A percentile compares a stretch with the other conserved stretches of the same genome.
These are phyloP conservation scores for Syzygium malaccense DNA, from an alignment of 441 rosid species.

Conservation along the genomic window DNA sequence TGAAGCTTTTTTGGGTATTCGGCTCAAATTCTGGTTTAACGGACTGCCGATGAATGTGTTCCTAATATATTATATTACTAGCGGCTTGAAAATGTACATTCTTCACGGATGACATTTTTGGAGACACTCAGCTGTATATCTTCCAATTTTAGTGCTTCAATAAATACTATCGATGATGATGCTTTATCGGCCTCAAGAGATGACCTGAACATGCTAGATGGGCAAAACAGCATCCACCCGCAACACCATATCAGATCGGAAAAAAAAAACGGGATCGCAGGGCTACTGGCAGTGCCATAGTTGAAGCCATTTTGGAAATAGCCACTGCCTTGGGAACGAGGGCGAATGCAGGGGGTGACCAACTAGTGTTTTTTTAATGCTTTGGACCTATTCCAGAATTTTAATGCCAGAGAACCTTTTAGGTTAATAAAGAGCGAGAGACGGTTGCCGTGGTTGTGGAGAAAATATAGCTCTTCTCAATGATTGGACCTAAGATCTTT, in stretches of 20 bases:
- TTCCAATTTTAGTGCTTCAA: slow-evolving; percentile 24
- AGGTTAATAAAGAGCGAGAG: slow-evolving; percentile 67
- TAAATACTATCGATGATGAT: slow-evolving; percentile 41
- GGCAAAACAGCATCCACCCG: slow-evolving; percentile 39
- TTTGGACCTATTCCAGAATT: slow-evolving; percentile 79
- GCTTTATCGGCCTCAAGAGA: slow-evolving; percentile 56
- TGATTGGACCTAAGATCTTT: background rate
- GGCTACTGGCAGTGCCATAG: slow-evolving; percentile 79
- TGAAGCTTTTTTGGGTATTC: background rate
- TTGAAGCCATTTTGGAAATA: slow-evolving; percentile 86
- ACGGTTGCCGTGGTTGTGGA: slow-evolving; percentile 67
- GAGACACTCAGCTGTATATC: background rate
- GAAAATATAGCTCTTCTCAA: slow-evolving; percentile 40
- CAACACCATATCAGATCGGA: slow-evolving; percentile 41
- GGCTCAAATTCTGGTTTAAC: background rate
- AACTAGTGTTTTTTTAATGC: slow-evolving; percentile 60
- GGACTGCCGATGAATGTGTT: background rate
- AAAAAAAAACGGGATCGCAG: slow-evolving; percentile 62
- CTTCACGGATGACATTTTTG: background rate
- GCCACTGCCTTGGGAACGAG: slow-evolving; percentile 83
- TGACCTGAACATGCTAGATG: slow-evolving; percentile 46
- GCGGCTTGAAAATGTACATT: background rate
- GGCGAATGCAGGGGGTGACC: slow-evolving; percentile 77
- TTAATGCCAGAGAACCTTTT: slow-evolving; percentile 59
- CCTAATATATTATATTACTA: background rate